Base-by-base conservation (phyloP, 2,329 filamentous ascomycete genomes). In the Monosporascus sp. region DNA sequence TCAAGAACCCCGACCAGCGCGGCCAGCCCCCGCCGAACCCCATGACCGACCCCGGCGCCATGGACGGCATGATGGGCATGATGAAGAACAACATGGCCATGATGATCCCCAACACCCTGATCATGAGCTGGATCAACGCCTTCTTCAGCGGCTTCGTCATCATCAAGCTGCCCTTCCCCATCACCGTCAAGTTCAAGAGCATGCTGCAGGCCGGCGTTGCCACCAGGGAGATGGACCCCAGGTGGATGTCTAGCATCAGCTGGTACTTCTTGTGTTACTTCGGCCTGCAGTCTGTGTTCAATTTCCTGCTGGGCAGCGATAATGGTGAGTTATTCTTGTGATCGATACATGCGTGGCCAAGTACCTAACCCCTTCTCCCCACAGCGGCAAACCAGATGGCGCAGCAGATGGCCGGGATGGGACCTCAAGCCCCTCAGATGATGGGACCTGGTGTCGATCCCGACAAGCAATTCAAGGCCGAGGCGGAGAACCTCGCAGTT, bases 61-160 rank as follows among this genome's bases (percentile, higher is more conserved):
- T 99, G 94, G 95, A 99, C 69, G 93, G 92, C 62, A 99, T 99
- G 94, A 99, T 99, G 94, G 93, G 94, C 62, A 96, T 96, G 90
- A 96, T 99, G 90, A 99, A 99, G 82, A 92, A 92, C 54, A 96
- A 99, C 70, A 96, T 99, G 89, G 93, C 94, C 60, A 99, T 97
- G 94, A 97, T 99, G 77, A 90, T 99, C 54, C 94, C 94, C 48
- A 96, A 99, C 73, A 97, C 92, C 6, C 75, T 99, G 69, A 99
- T 99, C 62, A 99, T 99, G 94, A 94, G 93, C 61, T 99, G 94
- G 94, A 97, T 99, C 70, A 99, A 99, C 75, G 92, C 94, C 0
- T 99, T 97, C 70, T 99, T 99, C 67, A 95, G 90, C 50, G 94
- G 94, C 35, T 99, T 97, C 68, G 94, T 99, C 48, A 97, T 99